Evolutionary conservation across 768 basidiomycete species (phyloP), one percentile per base, ranked within the genome.

Genomic region (Mycena rebaudengoi): DNA sequence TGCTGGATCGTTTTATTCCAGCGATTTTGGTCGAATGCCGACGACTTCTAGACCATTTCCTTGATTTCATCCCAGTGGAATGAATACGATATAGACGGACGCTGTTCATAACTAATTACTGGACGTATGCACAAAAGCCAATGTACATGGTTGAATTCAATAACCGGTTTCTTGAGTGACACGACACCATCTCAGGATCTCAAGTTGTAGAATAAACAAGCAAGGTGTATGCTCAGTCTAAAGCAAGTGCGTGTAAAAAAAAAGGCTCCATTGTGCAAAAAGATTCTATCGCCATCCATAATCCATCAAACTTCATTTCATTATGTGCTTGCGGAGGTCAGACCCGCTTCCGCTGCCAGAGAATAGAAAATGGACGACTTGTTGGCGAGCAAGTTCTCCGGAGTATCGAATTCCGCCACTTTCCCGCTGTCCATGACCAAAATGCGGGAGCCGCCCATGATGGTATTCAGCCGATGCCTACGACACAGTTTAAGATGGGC

Each of bases 401-500:
- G 96, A 2, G 85, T 76, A 67, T 96, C 94, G 69, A 89, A 90
- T 76, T 98, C 95, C n/a, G 88, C 86, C 12, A 90, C 91, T 73
- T 79, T 79, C n/a, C 96, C 96, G 23, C 87, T 79, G 67, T 91
- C 89, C 77, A 98, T 86, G 2, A 97, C 95, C 28, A 97, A 74
- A 18, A 97, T 87, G 25, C 89, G 86, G 62, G 91, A 89, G 33
- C 90, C 95, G 68, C 93, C 88, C 30, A 94, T 83, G 66, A 95
- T 94, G 1, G 94, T 95, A 73, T 95, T 93, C 30, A 95, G 78
- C 25, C 91, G 86, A 78, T 96, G 88, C 37, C 90, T 92, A 53
- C 0, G 49, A 56, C 26, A 20, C 23, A 48, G 39, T 60, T 59
- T n/a, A n/a, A n/a, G n/a, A n/a, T n/a, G 59, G 16, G 29, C 46